Base-by-base conservation (phyloP, 2,329 filamentous ascomycete species). In the Lachnellula hyalina region DNA sequence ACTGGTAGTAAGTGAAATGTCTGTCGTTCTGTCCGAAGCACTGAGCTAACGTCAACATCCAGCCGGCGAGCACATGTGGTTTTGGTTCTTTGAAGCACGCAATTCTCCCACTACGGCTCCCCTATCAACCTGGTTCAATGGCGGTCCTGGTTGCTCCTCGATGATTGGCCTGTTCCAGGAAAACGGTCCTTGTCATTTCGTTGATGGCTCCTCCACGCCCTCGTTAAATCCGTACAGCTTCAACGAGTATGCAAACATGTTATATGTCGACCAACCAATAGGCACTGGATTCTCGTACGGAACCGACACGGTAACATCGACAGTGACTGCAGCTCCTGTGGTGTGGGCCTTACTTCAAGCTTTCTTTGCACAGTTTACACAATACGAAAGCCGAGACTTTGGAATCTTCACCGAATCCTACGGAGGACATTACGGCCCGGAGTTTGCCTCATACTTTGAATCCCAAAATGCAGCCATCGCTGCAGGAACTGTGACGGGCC, bases 361-460 rank as follows among this genome's bases (percentile, higher is more conserved):
- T 1, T 87, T 84, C 74, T 81, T 84, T 53, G 73, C 78, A 4
- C 77, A 80, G 34, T 87, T 87, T 54, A 82, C 81, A 0, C 74
- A 76, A 25, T 85, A 86, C 64, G 75, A 79, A 65, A 77, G 84
- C 55, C 74, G 75, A 21, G 73, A 80, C 56, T 77, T 81, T 55
- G 74, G 75, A 4, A 71, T 83, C 50, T 80, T 76, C 47, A 74
- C 77, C 4, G 73, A 77, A 42, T 55, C 52, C 25, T 83, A 83
- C 56, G 81, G 80, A 17, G 79, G 80, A 21, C 75, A 78, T 53
- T 82, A 80, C 60, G 78, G 78, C 1, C 81, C 81, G 49, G 77
- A 76, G 19, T 81, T 83, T 56, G 74, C 75, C 15, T 67, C 72
- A 4, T 79, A 79, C 63, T 79, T 84, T 61, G 69, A 80, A 52